Evolutionary conservation across 371 early-diverging fungal genomes (phyloP), one percentile per base, ranked within the genome.

Genomic region (Mortierella sp.): DNA sequence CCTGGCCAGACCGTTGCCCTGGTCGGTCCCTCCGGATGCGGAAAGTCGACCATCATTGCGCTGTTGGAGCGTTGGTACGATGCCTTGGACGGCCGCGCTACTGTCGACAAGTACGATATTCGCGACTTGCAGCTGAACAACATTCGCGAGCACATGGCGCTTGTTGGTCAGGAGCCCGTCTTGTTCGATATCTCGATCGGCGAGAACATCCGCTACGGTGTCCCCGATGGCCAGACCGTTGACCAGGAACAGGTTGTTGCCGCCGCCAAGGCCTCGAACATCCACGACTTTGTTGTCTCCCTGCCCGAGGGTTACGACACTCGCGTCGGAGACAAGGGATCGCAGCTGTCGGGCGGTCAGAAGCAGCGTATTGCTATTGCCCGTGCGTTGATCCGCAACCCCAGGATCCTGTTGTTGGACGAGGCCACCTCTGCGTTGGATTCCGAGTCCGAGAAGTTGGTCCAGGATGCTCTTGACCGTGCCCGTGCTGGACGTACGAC

Each of bases 381-480:
- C 29, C 88, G 95, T 80, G 92, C 92, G 3, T 68, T 92, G 70
- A 91, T 99, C 77, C 92, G 94, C 67, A 90, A 97, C 74, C 97
- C 97, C 43, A 89, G 86, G 67, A 93, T 98, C 16, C 86, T 98
- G 61, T 83, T 99, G 31, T 85, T 99, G 44, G 99, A 99, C 79
- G 99, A 99, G 84, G 98, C 99, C 0, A 99, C 99, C 2, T 94
- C 95, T 7, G 97, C 98, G 0, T 85, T 98, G 66, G 98, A 98
- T 85, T 92, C 94, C 26, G 93, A 95, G 80, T 93, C 94, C 41
- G 99, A 99, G 87, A 92, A 91, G 71, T 85, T 95, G n/a, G 96
- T 99, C 10, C 97, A 98, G 79, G 90, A 90, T 47, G 98, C 97
- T 0, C 86, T 99, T 47, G 95, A 96, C 76, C 87, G 79, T 29